phyloP scores from a whole-genome alignment of 495 filamentous ascomycete species.

The Penicillium canescens region DNA sequence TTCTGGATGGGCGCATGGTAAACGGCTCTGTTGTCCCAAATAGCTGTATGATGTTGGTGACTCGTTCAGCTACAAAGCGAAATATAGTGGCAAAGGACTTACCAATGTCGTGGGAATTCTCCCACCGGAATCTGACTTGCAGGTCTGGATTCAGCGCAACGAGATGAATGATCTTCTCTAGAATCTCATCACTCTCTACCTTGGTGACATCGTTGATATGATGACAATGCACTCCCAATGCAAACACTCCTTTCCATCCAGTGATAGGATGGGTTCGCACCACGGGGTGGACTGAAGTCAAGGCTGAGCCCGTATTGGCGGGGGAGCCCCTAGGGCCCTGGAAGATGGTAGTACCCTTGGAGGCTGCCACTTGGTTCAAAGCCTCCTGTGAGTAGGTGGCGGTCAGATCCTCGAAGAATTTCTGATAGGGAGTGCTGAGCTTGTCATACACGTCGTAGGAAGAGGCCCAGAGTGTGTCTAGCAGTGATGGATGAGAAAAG shows the following conservation, averaged over 20 bases:
- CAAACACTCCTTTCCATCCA: constrained; percentile 76
- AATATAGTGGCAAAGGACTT: too few species aligned
- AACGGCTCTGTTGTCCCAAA: too few species aligned
- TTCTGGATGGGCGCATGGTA: too few species aligned
- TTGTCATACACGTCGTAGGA: constrained; percentile 76
- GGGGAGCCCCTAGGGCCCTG: too few species aligned
- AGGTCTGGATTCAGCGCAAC: constrained; percentile 71
- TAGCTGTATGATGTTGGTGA: too few species aligned
- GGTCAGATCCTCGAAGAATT: constrained; percentile 65
- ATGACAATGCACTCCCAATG: constrained; percentile 33
- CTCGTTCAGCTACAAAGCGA: too few species aligned
- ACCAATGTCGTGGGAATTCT: constrained; percentile 54
- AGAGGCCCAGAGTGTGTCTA: constrained; percentile 68
- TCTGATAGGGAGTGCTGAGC: constrained; percentile 57
- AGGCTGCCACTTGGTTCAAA: constrained; percentile 32
- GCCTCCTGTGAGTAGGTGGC: constrained; percentile 64
- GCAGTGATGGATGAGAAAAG: too few species aligned
- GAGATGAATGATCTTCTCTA: constrained; percentile 57
- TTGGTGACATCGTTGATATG: constrained; percentile 14
- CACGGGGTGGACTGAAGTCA: constrained; percentile 24
- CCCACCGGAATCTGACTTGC: constrained; percentile 67
- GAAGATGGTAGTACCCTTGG: too few species aligned
- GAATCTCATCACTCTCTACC: constrained; percentile 57
- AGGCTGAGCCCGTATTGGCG: constrained; percentile 62
- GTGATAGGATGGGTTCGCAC: constrained; percentile 76